Conservation (phyloP, 164 flowering plant species). For the grape (Vitis vinifera) region ASM3070453v1 NC_081820.1:19022501-19023000, state of each 20-base stretch:
- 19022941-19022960: slow-evolving; percentile 42
- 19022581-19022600: not conserved
- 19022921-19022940: slow-evolving; percentile 62
- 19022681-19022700: slow-evolving; percentile 42
- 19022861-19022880: slow-evolving; percentile 83
- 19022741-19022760: slow-evolving; percentile 56
- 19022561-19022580: not conserved
- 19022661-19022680: slow-evolving; percentile 64
- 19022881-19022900: slow-evolving; percentile 82
- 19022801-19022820: slow-evolving; percentile 69
- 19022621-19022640: not conserved
- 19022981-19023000: slow-evolving; percentile 38
- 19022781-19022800: slow-evolving; percentile 78
- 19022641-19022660: slow-evolving; percentile 78
- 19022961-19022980: slow-evolving; percentile 41
- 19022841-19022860: slow-evolving; percentile 47
- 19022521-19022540: slow-evolving; percentile 35
- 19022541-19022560: not conserved
- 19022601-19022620: not conserved
- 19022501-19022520: slow-evolving; percentile 30
- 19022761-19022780: slow-evolving; percentile 81
- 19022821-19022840: slow-evolving; percentile 52
- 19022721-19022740: slow-evolving; percentile 4
- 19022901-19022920: slow-evolving; percentile 75
- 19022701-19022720: slow-evolving; percentile 17